Base-by-base conservation (phyloP, 1,284 basidiomycete genomes). In the Singerocomus rubriflavus region DNA sequence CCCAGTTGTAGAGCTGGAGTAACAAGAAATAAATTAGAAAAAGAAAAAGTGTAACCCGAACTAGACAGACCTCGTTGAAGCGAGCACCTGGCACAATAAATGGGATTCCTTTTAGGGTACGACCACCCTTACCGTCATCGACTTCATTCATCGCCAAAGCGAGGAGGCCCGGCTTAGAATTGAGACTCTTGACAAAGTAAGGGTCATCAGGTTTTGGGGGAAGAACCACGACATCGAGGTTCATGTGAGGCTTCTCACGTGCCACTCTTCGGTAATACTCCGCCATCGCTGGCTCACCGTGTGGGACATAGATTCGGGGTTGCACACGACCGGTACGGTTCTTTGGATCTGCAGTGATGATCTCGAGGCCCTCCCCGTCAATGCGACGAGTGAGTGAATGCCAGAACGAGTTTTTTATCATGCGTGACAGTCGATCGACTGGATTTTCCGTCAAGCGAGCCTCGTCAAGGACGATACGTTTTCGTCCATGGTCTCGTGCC, bases 331-430 rank as follows among this genome's bases (percentile, higher is more conserved):
- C 89, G 6, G 89, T 92, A 51, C 93, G 81, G 67, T 96, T 98
- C 77, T 99, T 99, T 10, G 97, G 96, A 68, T 99, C 97, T 3
- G 90, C 90, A 48, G 93, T 93, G 57, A 98, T 98, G 55, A 93
- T 91, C 70, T 98, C 95, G 31, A 99, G 80, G 6, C 96, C 97
- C 56, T 98, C 93, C 0, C 92, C 94, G 65, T 99, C 97, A 64
- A 99, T 99, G 34, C 93, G 85, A 46, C 96, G 86, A 1, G 97
- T 99, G 44, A 99, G 78, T 9, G 94, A 92, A 69, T 96, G 91
- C 96, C 96, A 99, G 77, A 99, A 99, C 11, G 92, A 95, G 72
- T 95, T 86, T 67, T 88, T 91, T 74, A 99, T 99, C 96, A 99
- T 98, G 53, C 97, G 85, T 21, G 92, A 96, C 35, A 99, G 80